Percentiles rank a stretch among this genome's conserved stretches.
Evolutionary conservation across 208 protist species (phyloP).

Genomic region (Trypanosoma lewisi): DNA sequence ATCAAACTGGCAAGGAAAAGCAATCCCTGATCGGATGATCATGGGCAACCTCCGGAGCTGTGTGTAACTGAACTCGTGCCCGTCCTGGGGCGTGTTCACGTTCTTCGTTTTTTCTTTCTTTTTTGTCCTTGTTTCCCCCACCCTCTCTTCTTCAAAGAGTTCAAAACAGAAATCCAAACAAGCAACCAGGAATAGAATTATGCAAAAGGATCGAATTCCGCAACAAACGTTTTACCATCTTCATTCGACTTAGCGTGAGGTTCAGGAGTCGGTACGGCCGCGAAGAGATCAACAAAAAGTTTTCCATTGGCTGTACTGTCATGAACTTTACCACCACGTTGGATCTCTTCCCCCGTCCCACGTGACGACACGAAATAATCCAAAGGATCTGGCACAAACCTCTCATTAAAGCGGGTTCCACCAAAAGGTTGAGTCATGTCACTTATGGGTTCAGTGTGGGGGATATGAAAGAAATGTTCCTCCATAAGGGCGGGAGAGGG

Average conservation of each 20-base stretch:
- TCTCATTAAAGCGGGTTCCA: not conserved
- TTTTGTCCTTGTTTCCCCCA: too few relatives aligned
- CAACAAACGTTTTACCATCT: conserved; percentile 15
- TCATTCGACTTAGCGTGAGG: not conserved
- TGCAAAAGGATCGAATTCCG: conserved; percentile 29
- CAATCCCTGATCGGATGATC: too few relatives aligned
- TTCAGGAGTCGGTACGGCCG: not conserved
- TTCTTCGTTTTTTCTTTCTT: too few relatives aligned
- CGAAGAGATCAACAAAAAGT: not conserved
- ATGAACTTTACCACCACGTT: not conserved
- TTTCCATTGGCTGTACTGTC: not conserved
- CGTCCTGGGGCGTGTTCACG: too few relatives aligned
- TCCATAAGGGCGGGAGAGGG: not conserved
- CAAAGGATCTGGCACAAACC: not conserved
- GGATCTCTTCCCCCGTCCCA: not conserved
- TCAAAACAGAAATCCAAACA: too few relatives aligned
- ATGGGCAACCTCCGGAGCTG: too few relatives aligned
- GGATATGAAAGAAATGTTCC: not conserved
- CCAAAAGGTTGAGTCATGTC: not conserved
- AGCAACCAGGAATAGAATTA: too few relatives aligned
- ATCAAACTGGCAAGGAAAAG: too few relatives aligned
- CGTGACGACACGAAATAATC: conserved; percentile 1
- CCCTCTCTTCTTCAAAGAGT: too few relatives aligned
- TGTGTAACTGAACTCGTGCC: too few relatives aligned
- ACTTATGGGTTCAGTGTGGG: not conserved